Base-by-base conservation (phyloP, 352 stramenopile species). In the Phytopythium delawarense region DNA sequence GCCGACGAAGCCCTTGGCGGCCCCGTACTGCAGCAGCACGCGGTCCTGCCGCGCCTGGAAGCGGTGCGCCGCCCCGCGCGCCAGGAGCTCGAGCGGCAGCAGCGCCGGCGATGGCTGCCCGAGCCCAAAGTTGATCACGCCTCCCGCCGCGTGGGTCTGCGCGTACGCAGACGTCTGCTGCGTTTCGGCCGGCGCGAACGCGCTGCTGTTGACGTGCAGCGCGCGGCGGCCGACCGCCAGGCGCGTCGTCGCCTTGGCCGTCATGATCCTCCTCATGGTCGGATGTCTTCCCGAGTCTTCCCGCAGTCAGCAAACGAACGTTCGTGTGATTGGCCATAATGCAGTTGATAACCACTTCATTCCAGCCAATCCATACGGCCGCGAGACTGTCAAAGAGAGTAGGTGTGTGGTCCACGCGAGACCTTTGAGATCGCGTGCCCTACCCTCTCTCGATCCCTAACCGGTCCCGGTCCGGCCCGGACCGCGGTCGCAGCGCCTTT, bases 101-200 rank as follows among this genome's bases (percentile, higher is more conserved):
- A 95, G 73, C n/a, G 81, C 78, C 39, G 72, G 70, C 11, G 88
- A 88, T 57, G 88, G 88, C 67, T 94, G 86, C 0, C 88, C 88
- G n/a, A 96, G 66, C 0, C 84, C 86, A 58, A 96, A 92, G 69
- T 96, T 96, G 65, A 96, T 85, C 50, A 89, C 65, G 30, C 71
- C 65, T 21, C 71, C 71, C 37, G 70, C 78, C 32, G 79, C 84
- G 64, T 86, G 81, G 30, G 79, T 86, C 61, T 91, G 81, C 35
- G 76, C 81, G 54, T 89, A 91, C 21, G 73, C 59, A 4, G 81
- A 91, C n/a, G 78, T 74, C 58, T 91, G 81, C 62, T 81, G 72
- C 4, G 78, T 71, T 35, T 51, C 65, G 50, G 79, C 57, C 61
- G 13, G 20, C 37, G 37, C 34, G 21, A 59, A 59, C 20, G 34